phyloP scores from a whole-genome alignment of 73 alveolate genomes.

The Tetrahymena thermophila region DNA sequence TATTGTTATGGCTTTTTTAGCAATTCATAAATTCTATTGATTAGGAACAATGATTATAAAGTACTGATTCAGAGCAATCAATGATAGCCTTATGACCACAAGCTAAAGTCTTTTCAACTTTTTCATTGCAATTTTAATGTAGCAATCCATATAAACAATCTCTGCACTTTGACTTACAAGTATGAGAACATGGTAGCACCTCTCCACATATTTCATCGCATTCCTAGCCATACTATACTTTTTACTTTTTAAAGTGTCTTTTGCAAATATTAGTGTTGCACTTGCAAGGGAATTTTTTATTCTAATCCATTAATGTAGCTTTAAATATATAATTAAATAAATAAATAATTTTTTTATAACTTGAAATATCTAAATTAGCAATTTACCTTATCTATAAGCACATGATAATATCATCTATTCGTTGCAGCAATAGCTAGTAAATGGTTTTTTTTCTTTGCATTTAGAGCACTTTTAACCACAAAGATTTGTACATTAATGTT shows the following conservation, averaged over 20 bases:
- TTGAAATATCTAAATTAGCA: neutral
- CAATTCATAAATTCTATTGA: neutral
- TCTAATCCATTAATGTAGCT: neutral
- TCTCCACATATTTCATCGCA: neutral
- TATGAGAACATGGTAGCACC: neutral
- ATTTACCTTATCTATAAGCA: neutral
- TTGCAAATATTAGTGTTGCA: neutral
- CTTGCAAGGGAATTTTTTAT: neutral
- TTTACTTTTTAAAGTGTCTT: neutral
- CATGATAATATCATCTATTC: neutral
- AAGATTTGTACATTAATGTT: neutral
- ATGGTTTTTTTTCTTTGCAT: neutral
- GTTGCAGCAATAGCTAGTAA: neutral
- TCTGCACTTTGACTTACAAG: neutral
- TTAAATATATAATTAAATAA: too few relatives aligned
- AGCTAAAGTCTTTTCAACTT: neutral
- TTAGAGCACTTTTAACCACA: neutral
- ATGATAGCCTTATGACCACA: neutral
- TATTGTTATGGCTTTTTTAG: neutral
- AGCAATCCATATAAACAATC: neutral
- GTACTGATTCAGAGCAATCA: neutral
- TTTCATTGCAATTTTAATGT: neutral
- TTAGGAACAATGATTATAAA: neutral
- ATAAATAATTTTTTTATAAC: neutral
- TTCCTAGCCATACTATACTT: neutral